Percentiles rank a stretch among this genome's conserved stretches.
These are phyloP conservation scores for Tephrocybe sp. DNA, from an alignment of 768 basidiomycete species.

Conservation along the genomic window DNA sequence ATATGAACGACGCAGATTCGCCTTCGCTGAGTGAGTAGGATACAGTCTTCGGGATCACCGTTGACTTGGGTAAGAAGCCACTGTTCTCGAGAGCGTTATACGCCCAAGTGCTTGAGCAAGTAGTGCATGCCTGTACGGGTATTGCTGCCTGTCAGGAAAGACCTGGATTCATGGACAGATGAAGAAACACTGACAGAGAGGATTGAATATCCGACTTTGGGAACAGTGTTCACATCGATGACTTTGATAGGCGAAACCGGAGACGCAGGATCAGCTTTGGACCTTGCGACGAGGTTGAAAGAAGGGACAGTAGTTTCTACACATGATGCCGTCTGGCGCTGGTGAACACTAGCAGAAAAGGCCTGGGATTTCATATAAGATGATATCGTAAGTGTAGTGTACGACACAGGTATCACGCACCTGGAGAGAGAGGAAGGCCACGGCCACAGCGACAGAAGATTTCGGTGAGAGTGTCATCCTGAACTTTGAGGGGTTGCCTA, in stretches of 20 bases:
- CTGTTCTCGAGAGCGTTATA: slow-evolving; percentile 9
- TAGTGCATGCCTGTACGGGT: slow-evolving; percentile 6
- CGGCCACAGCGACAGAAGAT: no score
- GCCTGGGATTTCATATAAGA: no score
- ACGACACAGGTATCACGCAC: no score
- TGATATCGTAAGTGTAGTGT: no score
- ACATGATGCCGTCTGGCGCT: background rate
- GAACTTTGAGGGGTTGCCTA: no score
- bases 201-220: slow-evolving; percentile 12
- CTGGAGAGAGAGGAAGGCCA: no score
- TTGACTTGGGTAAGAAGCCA: slow-evolving; percentile 11
- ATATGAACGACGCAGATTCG: slow-evolving; percentile 15
- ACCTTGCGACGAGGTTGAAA: slow-evolving; percentile 13
- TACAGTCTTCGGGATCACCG: slow-evolving; percentile 8
- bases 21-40: slow-evolving; percentile 11
- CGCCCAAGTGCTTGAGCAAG: slow-evolving; percentile 6
- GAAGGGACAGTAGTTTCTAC: background rate
- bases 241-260: slow-evolving; percentile 3
- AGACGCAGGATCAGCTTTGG: slow-evolving; percentile 1
- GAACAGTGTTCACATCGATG: slow-evolving; percentile 14
- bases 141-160: background rate
- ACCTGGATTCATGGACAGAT: background rate
- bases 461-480: no score
- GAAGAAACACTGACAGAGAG: slow-evolving; percentile 9
- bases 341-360: no score